Evolutionary conservation across 345 rosid genomes (phyloP), one percentile per base, ranked within the genome.

Genomic region (Populus davidiana): DNA sequence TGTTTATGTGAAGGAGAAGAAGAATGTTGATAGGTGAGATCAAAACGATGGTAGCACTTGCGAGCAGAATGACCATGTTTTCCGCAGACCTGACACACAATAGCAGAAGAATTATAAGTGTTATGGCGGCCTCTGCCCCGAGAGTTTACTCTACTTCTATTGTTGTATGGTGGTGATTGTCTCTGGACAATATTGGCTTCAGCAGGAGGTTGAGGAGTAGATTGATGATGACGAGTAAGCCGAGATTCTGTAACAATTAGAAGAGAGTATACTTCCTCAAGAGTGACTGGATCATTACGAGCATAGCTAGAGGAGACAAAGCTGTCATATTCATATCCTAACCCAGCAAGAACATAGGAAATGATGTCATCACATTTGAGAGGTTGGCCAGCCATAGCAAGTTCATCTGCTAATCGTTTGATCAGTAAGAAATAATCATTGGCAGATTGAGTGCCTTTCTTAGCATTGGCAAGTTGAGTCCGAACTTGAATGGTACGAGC

Each of bases 111-210:
- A 6, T 2, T 52, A 6, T 18, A 52, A 1, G 0, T 20, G 23
- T 52, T 52, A 18, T 6, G 23, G 0, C 0, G 59, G 0, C 23
- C 3, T 2, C 59, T 6, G 0, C 59, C 23, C 1, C 3, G 23
- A 20, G 23, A 52, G 5, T 0, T 0, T 5, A 0, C 21, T 52
- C 0, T 52, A 0, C 8, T 6, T 0, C 21, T 52, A 20, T 52
- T 52, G 1, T 6, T 6, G n/a, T 2, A 52, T 2, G n/a, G 21
- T 6, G 59, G 21, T 0, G 9, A 0, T 52, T 52, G 10, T 52
- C 21, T 6, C 3, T 52, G 1, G 2, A 1, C 4, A 6, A 52
- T 0, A 6, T 52, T 0, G 0, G 10, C 59, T 52, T 52, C 23
- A 18, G 0, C 3, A 52, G 6, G 1, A 1, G 59, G 2, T 18